Base-by-base conservation (phyloP, 129 eudicot genomes). In the Helianthus tuberosus region DNA sequence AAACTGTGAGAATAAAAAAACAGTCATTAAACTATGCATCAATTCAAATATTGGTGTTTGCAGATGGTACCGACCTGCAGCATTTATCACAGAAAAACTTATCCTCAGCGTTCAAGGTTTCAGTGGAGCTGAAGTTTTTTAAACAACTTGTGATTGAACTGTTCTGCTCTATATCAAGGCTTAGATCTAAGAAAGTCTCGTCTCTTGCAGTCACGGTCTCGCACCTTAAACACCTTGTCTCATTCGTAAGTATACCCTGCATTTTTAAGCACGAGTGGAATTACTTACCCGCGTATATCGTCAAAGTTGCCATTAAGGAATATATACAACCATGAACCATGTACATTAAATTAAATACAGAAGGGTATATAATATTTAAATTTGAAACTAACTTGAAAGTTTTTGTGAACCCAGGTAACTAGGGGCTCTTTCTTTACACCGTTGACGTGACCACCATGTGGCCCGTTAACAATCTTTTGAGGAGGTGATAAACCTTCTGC, bases 181-280 rank as follows among this genome's bases (percentile, higher is more conserved):
- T 55, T 5, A 55, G 20, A 55, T 55, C 35, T 55, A 55, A 55
- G 62, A 55, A 55, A 55, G 62, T 55, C 62, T 55, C 62, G 35
- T 91, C 96, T 81, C 96, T 85, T 63, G 98, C 98, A 7, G 98
- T 92, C 55, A 92, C 96, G 17, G 98, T 92, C 84, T 92, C 98
- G 23, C 98, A 92, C 84, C 93, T 83, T 65, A 92, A 70, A 74
- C 98, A 92, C 76, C 87, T 87, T 25, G 98, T 92, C 83, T 92
- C 98, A 69, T 92, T 92, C 7, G 98, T 92, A 46, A 92, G 91
- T 65, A 85, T 89, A 52, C 98, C 98, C 98, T 92, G 90, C 75
- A 81, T 78, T 71, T 66, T 51, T 5, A 54, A 69, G 10, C 13
- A 27, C 17, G 39, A 11, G 46, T 2, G 10, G 20, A 64, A 64